phyloP scores from a whole-genome alignment of 768 basidiomycete genomes.

The Pulveroboletus sp. region DNA sequence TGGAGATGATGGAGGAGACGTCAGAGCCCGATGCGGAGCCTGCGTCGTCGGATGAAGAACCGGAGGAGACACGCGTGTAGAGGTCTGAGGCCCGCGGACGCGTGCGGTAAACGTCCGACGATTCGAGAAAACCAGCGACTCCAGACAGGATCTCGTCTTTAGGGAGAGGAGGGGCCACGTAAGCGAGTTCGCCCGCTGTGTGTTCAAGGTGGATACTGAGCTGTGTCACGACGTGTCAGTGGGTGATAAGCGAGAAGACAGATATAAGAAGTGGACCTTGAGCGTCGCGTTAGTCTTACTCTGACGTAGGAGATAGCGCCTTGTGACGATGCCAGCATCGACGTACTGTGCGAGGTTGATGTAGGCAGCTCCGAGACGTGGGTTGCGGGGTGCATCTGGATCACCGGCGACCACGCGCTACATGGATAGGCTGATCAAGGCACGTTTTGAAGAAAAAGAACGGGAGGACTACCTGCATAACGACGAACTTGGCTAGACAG shows the following conservation, averaged over 20 bases:
- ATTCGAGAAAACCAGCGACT: slow-evolving; percentile 55
- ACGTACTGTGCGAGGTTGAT: slow-evolving; percentile 77
- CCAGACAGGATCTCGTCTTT: slow-evolving; percentile 71
- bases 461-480: slow-evolving; percentile 43
- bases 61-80: slow-evolving; percentile 24
- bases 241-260: neutral
- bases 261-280: slow-evolving; percentile 40
- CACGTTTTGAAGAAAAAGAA: neutral
- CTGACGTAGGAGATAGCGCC: slow-evolving; percentile 63
- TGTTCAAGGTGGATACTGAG: slow-evolving; percentile 56
- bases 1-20: slow-evolving; percentile 20
- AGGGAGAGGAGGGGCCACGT: slow-evolving; percentile 61
- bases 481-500: slow-evolving; percentile 58
- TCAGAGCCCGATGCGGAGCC: slow-evolving; percentile 12
- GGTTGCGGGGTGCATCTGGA: slow-evolving; percentile 50
- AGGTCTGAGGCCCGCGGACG: slow-evolving; percentile 50
- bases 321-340: slow-evolving; percentile 48
- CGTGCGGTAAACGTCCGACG: slow-evolving; percentile 47
- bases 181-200: slow-evolving; percentile 50
- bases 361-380: slow-evolving; percentile 58
- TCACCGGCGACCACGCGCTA: slow-evolving; percentile 58
- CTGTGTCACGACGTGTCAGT: slow-evolving; percentile 29
- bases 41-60: slow-evolving; percentile 27
- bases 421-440: neutral
- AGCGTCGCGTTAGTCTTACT: slow-evolving; percentile 79